These are phyloP conservation scores for Suillus subalutaceus DNA, from an alignment of 768 basidiomycete species.

Conservation along the genomic window DNA sequence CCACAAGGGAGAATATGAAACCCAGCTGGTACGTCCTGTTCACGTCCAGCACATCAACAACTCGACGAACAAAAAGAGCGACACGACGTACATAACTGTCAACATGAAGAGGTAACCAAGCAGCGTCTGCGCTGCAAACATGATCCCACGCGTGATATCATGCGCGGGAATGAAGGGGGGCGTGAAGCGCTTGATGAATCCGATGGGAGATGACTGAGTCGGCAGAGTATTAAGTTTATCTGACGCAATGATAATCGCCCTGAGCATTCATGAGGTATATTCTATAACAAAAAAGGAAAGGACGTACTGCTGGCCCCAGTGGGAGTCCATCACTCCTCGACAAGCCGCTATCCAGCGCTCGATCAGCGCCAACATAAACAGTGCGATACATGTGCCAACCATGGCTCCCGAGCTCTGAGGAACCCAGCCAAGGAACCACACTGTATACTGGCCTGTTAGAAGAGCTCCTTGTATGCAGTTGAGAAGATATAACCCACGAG, in stretches of 20 bases:
- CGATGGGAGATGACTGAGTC: neutral
- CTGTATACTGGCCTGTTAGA: slow-evolving; percentile 17
- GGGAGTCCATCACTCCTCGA: slow-evolving; percentile 53
- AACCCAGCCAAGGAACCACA: slow-evolving; percentile 74
- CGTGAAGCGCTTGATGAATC: slow-evolving; percentile 27
- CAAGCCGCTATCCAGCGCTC: slow-evolving; percentile 76
- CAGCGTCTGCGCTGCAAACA: slow-evolving; percentile 57
- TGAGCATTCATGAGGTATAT: slow-evolving; percentile 19
- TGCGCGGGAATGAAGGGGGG: slow-evolving; percentile 65
- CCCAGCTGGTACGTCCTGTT: slow-evolving; percentile 66
- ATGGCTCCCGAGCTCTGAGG: slow-evolving; percentile 65
- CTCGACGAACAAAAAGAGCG: slow-evolving; percentile 7
- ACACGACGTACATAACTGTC: slow-evolving; percentile 59
- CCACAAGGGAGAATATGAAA: slow-evolving; percentile 58
- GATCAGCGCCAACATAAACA: slow-evolving; percentile 73
- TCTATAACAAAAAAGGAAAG: neutral
- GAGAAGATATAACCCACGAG: slow-evolving; percentile 37
- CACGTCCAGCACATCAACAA: slow-evolving; percentile 9
- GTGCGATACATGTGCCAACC: slow-evolving; percentile 73
- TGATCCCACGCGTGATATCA: slow-evolving; percentile 63
- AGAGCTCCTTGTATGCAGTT: neutral
- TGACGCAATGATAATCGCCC: slow-evolving; percentile 32
- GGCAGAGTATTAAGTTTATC: slow-evolving; percentile 30
- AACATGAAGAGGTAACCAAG: slow-evolving; percentile 75
- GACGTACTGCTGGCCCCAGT: slow-evolving; percentile 57